Percentiles rank a stretch among this genome's conserved stretches.
phyloP scores from a whole-genome alignment of 192 early-diverging fungal species.

The Gaertneriomyces sp. region DNA sequence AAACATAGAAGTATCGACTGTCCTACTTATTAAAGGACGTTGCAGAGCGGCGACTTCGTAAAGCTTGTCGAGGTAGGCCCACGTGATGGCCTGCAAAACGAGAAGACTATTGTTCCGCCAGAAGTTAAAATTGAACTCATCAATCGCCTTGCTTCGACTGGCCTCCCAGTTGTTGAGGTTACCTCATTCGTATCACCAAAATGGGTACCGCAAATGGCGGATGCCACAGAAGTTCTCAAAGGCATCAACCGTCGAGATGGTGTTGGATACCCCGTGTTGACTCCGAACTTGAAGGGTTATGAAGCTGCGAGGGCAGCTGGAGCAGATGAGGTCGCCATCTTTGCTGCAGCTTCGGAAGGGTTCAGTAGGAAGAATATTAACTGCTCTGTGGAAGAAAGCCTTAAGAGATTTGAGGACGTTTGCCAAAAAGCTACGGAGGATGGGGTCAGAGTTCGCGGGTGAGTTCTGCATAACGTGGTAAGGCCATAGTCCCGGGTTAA shows the following conservation, averaged over 20 bases:
- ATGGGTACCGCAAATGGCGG: conserved; percentile 95
- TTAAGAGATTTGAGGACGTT: conserved; percentile 67
- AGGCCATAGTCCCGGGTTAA: not conserved
- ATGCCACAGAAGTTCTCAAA: conserved; percentile 71
- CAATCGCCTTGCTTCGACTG: conserved; percentile 67
- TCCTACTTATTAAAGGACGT: too few species aligned
- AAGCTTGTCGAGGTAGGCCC: conserved; percentile 47
- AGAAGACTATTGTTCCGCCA: conserved; percentile 77
- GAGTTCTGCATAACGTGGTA: conserved; percentile 16
- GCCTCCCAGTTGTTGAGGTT: conserved; percentile 81
- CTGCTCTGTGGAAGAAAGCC: conserved; percentile 79
- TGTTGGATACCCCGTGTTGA: conserved; percentile 85
- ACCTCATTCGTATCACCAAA: conserved; percentile 95
- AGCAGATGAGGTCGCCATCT: conserved; percentile 86
- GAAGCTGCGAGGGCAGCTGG: conserved; percentile 75
- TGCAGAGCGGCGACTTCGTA: conserved; percentile 12
- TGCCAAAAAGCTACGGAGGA: conserved; percentile 58
- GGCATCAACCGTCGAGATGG: conserved; percentile 57
- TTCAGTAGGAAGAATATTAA: conserved; percentile 92
- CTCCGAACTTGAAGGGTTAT: conserved; percentile 83
- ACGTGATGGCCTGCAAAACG: conserved; percentile 95
- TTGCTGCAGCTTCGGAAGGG: conserved; percentile 81
- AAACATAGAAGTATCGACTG: too few species aligned
- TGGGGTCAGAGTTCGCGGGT: conserved; percentile 71
- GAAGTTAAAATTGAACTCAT: conserved; percentile 85